A percentile compares a stretch with the other conserved stretches of the same genome.
Conservation (phyloP, 2,329 filamentous ascomycete species). For the Lojkania enalia region DNA sequence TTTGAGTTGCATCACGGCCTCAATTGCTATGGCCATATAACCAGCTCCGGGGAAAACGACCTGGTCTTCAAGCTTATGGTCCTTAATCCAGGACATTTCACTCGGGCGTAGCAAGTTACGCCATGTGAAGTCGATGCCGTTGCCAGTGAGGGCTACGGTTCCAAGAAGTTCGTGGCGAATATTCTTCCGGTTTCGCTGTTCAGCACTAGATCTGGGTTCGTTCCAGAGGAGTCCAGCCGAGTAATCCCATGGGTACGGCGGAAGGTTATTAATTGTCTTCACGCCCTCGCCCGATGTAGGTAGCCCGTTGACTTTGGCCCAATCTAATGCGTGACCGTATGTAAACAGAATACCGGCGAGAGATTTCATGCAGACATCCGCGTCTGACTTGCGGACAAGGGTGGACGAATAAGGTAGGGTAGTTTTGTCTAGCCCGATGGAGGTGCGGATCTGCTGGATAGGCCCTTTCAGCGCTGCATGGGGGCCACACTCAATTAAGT, state of each 20-base stretch:
- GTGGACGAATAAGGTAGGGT: conserved; percentile 10
- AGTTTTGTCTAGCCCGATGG: conserved; percentile 26
- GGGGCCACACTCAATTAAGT: conserved; percentile 20
- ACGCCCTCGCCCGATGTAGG: too few species aligned
- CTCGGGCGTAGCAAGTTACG: conserved; percentile 6
- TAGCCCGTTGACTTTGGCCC: too few species aligned
- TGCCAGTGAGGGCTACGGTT: neutral
- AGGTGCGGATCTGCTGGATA: conserved; percentile 35
- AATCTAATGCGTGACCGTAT: conserved; percentile 15
- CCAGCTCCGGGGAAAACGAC: conserved; percentile 50
- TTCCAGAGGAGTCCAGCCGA: conserved; percentile 24
- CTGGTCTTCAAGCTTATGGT: conserved; percentile 19
- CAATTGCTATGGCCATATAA: conserved; percentile 46
- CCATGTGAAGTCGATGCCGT: conserved; percentile 6
- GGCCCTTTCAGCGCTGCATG: conserved; percentile 50
- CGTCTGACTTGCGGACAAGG: conserved; percentile 23
- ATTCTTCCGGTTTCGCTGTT: conserved; percentile 1
- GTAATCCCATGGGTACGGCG: conserved; percentile 34
- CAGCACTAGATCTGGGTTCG: conserved; percentile 5
- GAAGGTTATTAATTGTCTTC: conserved; percentile 20
- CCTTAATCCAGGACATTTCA: conserved; percentile 11
- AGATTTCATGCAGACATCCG: conserved; percentile 18
- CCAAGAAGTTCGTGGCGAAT: conserved; percentile 15
- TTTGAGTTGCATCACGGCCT: conserved; percentile 7
- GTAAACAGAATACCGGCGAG: conserved; percentile 4